Conservation (phyloP, 768 basidiomycete genomes). For the Rhizopogon rudus region DNA sequence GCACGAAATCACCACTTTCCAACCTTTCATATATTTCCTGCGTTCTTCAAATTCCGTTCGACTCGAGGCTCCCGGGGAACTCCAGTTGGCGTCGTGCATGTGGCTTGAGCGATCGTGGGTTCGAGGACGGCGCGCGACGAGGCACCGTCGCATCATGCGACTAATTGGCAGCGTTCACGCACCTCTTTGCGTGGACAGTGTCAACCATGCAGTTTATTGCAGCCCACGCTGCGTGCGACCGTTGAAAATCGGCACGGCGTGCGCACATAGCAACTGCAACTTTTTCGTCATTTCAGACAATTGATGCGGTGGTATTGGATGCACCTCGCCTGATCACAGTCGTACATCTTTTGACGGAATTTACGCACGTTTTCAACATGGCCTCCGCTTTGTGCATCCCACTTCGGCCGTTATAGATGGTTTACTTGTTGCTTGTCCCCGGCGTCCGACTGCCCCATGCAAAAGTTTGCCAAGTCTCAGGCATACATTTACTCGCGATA, state of each 20-base stretch:
- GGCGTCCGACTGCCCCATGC: too few relatives aligned
- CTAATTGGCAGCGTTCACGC: neutral
- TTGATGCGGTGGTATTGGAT: neutral
- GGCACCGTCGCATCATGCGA: neutral
- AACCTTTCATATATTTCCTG: neutral
- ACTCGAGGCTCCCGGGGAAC: neutral
- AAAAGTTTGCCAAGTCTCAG: too few relatives aligned
- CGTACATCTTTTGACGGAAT: neutral
- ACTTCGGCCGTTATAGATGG: too few relatives aligned
- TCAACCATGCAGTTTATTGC: neutral
- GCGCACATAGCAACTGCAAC: neutral
- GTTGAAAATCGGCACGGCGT: neutral
- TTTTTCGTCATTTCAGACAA: neutral
- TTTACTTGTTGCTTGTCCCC: neutral
- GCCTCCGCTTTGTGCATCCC: neutral
- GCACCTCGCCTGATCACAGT: neutral
- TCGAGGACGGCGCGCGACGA: neutral
- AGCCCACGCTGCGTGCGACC: neutral
- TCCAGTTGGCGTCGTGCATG: neutral
- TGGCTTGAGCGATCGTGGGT: neutral
- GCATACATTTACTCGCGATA: too few relatives aligned
- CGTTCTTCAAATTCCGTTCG: neutral
- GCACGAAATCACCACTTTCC: neutral
- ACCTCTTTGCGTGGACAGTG: neutral
- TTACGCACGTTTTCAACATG: neutral